Evolutionary conservation across 2,329 filamentous ascomycete genomes (phyloP), one percentile per base, ranked within the genome.

Genomic region (Berkeleyomyces rouxiae): DNA sequence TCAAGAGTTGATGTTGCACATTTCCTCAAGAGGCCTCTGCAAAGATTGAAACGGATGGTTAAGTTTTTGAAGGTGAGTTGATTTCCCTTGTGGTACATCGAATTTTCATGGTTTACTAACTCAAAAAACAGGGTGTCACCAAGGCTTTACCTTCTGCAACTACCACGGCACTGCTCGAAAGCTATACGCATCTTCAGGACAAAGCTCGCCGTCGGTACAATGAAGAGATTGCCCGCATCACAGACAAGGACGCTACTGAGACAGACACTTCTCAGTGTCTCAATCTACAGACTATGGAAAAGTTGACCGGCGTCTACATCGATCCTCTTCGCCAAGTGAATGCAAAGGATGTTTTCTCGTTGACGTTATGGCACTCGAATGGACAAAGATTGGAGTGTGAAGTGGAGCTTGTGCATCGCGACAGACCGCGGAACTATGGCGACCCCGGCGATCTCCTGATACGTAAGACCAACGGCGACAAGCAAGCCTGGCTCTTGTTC

Each of bases 1-100:
- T 90, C 96, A 71, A 84, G 90, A 60, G 90, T 96, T 7, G 93
- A 97, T 71, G 93, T 99, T 58, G 91, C 91, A 6, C 95, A 93
- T 72, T 78, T 99, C 55, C 78, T 99, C 61, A 96, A 95, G 74
- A 79, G 92, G 61, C 93, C 93, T 0, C 75, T 99, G 49, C 84
- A 96, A 31, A 83, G 93, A 57, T 77, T 96, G 65, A 96, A 96
- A 72, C 88, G 91, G 72, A 82, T 99, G 65, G 79, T 85, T 51
- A 96, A 91, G 72, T 86, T 89, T 44, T 83, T 95, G 69, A 89
- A 87, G 76, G 86, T 84, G 74, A 67, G 70, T 61, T 55, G 16
- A 58, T n/a, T 47, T 33, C 4, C 10, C 2, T 16, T 40, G 13
- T 44, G 2, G 6, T 33, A 3, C 13, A 33, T 43, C 42, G 31